Evolutionary conservation across 1,284 basidiomycete species (phyloP).

Genomic region (Pseudozyma hubeiensis): DNA sequence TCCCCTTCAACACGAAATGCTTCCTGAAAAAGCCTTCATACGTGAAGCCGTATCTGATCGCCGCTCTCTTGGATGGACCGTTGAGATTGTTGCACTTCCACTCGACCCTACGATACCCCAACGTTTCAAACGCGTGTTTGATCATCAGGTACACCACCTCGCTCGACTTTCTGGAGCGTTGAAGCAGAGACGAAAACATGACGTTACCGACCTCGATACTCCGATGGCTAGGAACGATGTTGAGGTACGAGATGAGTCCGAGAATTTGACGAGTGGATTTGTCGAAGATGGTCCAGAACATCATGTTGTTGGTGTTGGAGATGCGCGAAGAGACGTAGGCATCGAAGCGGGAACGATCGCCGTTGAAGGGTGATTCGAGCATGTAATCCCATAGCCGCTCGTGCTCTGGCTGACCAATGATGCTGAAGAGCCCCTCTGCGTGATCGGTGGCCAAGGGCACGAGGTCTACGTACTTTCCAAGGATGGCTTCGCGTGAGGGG

Average conservation of each 20-base stretch:
- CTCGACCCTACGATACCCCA: slow-evolving; percentile 52
- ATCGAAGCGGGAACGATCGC: slow-evolving; percentile 16
- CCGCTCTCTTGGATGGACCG: slow-evolving; percentile 46
- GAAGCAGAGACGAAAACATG: slow-evolving; percentile 41
- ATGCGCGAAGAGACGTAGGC: slow-evolving; percentile 11
- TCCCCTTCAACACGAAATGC: slow-evolving; percentile 47
- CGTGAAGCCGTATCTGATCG: slow-evolving; percentile 48
- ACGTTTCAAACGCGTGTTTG: slow-evolving; percentile 35
- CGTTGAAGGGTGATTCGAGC: slow-evolving; percentile 28
- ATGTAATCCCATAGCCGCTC: slow-evolving; percentile 43
- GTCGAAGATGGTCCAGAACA: slow-evolving; percentile 41
- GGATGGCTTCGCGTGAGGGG: slow-evolving; percentile 21
- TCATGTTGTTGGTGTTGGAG: slow-evolving; percentile 26
- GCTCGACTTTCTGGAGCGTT: slow-evolving; percentile 44
- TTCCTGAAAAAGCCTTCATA: slow-evolving; percentile 56
- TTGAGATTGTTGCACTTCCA: slow-evolving; percentile 62
- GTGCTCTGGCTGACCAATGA: slow-evolving; percentile 30
- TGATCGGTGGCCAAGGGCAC: slow-evolving; percentile 20
- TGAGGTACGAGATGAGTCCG: slow-evolving; percentile 35
- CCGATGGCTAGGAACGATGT: slow-evolving; percentile 34
- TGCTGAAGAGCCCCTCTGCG: slow-evolving; percentile 23
- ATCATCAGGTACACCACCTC: slow-evolving; percentile 50
- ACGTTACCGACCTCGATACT: slow-evolving; percentile 55
- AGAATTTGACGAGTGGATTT: slow-evolving; percentile 15
- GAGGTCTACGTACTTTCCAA: slow-evolving; percentile 38